Evolutionary conservation across 148 eudicot genomes (phyloP), one percentile per base, ranked within the genome.

Genomic region (Diospyros lotus): DNA sequence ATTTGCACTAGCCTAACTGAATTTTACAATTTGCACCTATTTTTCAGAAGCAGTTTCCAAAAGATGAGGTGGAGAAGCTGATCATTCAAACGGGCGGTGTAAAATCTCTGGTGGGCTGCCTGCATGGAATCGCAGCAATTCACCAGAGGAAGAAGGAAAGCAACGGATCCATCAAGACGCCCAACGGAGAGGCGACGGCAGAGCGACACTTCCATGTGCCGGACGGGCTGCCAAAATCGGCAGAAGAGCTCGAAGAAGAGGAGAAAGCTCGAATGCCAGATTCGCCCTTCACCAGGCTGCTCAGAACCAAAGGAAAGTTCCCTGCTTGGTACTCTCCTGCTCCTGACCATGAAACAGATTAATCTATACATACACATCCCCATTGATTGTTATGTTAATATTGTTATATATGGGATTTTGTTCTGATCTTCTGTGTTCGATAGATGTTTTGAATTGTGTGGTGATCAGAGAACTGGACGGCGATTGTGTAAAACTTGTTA

Each of bases 291-390:
- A 94, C 97, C 4, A 80, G 88, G 76, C 18, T 94, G 86, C 91
- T 94, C 39, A 77, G 98, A 74, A 65, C 71, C n/a, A 87, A 77
- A 72, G 93, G 91, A 4, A 84, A 73, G 55, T 75, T 63, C 66
- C 90, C 97, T 82, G 91, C 91, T 75, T 93, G 94, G 91, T 91
- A 82, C 75, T 79, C 94, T 66, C 91, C 88, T 62, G 75, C 81
- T 4, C 97, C 94, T 15, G 88, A 89, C 44, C 91, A 91, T 54
- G 77, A 85, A 69, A 73, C 86, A 42, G 80, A 86, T 43, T 88
- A 82, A 82, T 60, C 3, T 58, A 15, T 58, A 48, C 8, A 48
- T 48, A 48, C 8, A 48, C 8, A 48, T 48, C 4, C 18, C 6
- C 28, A 28, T 28, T 0, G 28, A 0, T 28, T 28, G 28, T 28